These are phyloP conservation scores for Alternaria ethzedia DNA, from an alignment of 2,329 filamentous ascomycete genomes.

Conservation along the genomic window DNA sequence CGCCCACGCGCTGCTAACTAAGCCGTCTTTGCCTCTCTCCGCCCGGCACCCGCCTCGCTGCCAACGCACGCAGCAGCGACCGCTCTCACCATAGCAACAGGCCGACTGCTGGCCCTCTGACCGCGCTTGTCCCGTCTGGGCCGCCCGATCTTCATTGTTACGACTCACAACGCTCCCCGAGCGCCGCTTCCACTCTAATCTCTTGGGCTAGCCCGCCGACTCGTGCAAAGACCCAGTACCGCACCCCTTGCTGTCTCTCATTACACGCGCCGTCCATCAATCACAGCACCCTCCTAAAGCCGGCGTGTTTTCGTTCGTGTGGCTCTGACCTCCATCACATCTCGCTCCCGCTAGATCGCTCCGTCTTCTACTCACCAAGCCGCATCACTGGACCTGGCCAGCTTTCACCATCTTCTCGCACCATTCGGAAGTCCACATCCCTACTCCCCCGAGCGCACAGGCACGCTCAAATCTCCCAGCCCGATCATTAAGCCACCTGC, in stretches of 20 bases:
- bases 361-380: constrained; percentile 24
- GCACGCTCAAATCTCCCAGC: constrained; percentile 42
- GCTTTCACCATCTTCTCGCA: constrained; percentile 28
- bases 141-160: constrained; percentile 43
- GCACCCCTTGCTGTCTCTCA: constrained; percentile 33
- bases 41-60: constrained; percentile 26
- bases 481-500: constrained; percentile 45
- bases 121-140: constrained; percentile 39
- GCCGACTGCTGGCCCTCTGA: constrained; percentile 39
- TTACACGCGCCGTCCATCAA: constrained; percentile 37
- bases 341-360: constrained; percentile 29
- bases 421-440: constrained; percentile 42
- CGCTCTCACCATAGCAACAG: constrained; percentile 49
- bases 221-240: constrained; percentile 45
- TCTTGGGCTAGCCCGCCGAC: constrained; percentile 44
- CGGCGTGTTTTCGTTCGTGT: constrained; percentile 26
- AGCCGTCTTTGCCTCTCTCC: constrained; percentile 20
- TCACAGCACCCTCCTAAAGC: constrained; percentile 29
- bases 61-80: constrained; percentile 48
- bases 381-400: constrained; percentile 26
- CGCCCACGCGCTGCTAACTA: constrained; percentile 14
- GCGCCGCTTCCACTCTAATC: constrained; percentile 48
- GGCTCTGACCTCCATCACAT: constrained; percentile 32
- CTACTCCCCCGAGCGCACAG: constrained; percentile 45
- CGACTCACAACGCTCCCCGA: constrained; percentile 37